phyloP scores from a whole-genome alignment of 257 asterid genomes.

The Jacaranda copaia region DNA sequence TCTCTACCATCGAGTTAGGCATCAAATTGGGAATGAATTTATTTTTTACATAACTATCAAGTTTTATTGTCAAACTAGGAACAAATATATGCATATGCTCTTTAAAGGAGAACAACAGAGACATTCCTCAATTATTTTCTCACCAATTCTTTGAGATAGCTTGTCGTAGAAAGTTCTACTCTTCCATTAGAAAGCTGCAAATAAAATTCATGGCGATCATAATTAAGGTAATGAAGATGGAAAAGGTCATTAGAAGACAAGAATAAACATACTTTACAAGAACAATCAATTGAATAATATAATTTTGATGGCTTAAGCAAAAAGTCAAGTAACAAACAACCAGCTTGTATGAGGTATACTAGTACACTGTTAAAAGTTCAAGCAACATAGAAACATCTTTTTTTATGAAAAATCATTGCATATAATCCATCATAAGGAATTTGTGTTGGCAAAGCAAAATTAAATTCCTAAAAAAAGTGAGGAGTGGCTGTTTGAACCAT shows the following conservation, averaged over 20 bases:
- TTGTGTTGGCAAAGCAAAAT: no score
- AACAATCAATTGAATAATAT: conserved; percentile 19
- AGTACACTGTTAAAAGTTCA: no score
- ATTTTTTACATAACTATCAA: no score
- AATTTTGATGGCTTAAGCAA: conserved; percentile 7
- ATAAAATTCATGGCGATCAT: conserved; percentile 19
- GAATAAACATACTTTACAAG: conserved; percentile 14
- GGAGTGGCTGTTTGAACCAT: no score
- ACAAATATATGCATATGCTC: not conserved
- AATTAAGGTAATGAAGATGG: conserved; percentile 21
- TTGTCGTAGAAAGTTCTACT: conserved; percentile 65
- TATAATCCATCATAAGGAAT: no score
- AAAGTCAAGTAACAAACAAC: conserved; percentile 22
- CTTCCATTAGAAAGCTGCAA: conserved; percentile 83
- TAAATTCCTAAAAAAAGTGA: no score
- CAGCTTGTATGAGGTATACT: no score
- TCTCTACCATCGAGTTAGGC: no score
- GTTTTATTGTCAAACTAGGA: no score
- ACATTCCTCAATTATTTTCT: conserved; percentile 67
- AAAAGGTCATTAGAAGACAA: conserved; percentile 24
- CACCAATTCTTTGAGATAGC: conserved; percentile 59
- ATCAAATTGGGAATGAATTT: no score
- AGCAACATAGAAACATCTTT: no score
- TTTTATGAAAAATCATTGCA: no score
- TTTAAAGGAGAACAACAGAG: conserved; percentile 24